Evolutionary conservation across 305 asterid genomes (phyloP).

Genomic region (Plantago rigida): DNA sequence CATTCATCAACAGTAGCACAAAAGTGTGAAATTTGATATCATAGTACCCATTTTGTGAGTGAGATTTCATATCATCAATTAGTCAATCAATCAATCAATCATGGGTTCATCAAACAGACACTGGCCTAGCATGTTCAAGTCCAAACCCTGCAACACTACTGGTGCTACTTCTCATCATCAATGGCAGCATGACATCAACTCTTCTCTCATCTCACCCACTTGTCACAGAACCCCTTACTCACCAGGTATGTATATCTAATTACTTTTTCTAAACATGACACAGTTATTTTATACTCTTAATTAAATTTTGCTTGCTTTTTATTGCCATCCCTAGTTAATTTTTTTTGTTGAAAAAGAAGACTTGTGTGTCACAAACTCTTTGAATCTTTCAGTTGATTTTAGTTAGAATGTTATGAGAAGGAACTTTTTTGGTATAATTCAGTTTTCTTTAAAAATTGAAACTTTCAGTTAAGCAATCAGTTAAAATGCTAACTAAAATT

Average conservation of each 20-base stretch:
- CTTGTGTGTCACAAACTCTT: neutral
- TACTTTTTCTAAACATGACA: too few species aligned
- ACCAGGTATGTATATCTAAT: conserved; percentile 32
- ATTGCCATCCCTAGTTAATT: neutral
- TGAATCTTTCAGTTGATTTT: neutral
- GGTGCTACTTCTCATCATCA: conserved; percentile 31
- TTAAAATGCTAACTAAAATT: neutral
- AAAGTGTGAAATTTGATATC: conserved; percentile 2
- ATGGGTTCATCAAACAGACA: conserved; percentile 88
- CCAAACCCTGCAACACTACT: conserved; percentile 55
- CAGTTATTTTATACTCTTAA: neutral
- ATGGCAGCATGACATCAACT: conserved; percentile 47
- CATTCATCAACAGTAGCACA: conserved; percentile 8
- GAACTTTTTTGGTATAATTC: too few species aligned
- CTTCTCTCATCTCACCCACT: conserved; percentile 34
- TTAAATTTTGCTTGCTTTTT: neutral
- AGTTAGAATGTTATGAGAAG: too few species aligned
- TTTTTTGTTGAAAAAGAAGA: neutral
- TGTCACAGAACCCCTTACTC: conserved; percentile 37
- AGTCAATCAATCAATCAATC: conserved; percentile 22
- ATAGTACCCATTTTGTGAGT: neutral
- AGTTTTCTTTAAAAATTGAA: too few species aligned
- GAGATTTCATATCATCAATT: neutral
- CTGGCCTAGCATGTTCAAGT: conserved; percentile 98
- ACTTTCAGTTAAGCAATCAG: too few species aligned